Percentiles rank a stretch among this genome's conserved stretches.
phyloP scores from a whole-genome alignment of 495 filamentous ascomycete species.

The Penicillium crystallinum region DNA sequence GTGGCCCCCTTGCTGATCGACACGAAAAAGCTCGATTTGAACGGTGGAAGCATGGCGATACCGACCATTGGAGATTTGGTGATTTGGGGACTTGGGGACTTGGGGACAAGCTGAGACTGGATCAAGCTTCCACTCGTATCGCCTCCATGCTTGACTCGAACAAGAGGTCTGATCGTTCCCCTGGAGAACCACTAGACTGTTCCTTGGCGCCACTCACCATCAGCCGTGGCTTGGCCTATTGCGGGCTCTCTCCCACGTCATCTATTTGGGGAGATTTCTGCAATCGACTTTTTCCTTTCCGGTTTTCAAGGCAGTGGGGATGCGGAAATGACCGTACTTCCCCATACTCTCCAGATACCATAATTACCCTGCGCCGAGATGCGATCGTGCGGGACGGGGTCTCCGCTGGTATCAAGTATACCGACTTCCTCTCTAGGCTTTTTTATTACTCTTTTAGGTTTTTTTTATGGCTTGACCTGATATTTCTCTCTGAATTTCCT shows the following conservation, averaged over 20 bases:
- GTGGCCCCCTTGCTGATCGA: background rate
- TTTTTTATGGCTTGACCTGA: constrained; percentile 4
- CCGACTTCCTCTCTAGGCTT: constrained; percentile 3
- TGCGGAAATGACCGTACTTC: background rate
- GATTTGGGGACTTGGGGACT: no score
- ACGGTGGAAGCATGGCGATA: no score
- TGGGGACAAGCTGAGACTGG: background rate
- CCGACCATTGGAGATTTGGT: no score
- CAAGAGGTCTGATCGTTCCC: background rate
- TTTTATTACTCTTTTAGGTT: background rate
- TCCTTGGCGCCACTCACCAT: background rate
- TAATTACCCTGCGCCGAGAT: background rate
- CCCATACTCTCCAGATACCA: background rate
- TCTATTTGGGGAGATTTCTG: background rate
- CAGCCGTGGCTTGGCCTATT: constrained; percentile 7
- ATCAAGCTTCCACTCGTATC: background rate
- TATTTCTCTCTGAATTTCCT: constrained; percentile 1
- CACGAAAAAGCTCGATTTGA: no score
- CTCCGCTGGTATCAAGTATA: constrained; percentile 9
- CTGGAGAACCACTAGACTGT: background rate
- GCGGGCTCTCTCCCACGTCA: constrained; percentile 4
- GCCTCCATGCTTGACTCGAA: background rate
- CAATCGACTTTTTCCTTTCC: constrained; percentile 11
- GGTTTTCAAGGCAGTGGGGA: constrained; percentile 1
- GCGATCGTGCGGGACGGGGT: background rate